Evolutionary conservation across 208 protist species (phyloP).

Genomic region (Leishmania turanica): DNA sequence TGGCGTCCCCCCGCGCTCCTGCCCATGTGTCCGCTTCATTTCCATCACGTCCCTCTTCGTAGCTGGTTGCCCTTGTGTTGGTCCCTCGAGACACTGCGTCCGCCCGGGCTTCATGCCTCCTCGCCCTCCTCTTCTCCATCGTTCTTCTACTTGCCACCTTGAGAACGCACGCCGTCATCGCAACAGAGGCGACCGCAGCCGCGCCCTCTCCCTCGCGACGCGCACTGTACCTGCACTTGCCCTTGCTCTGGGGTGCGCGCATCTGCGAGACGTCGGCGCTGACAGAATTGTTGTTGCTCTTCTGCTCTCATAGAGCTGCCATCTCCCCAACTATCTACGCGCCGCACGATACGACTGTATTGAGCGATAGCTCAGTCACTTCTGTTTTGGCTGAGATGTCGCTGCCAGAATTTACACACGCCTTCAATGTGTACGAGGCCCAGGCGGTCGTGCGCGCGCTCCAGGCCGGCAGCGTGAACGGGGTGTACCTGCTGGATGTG

Average conservation of each 20-base stretch:
- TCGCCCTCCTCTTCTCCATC: neutral
- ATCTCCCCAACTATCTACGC: neutral
- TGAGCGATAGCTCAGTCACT: neutral
- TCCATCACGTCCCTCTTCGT: neutral
- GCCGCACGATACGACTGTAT: neutral
- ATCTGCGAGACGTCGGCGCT: neutral
- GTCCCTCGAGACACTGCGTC: neutral
- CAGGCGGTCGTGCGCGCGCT: conserved; percentile 62
- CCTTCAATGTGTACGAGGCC: conserved; percentile 47
- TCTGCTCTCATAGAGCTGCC: neutral
- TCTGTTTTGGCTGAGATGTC: conserved; percentile 17
- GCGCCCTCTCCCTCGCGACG: neutral
- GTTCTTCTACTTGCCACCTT: neutral
- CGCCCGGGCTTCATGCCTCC: no score
- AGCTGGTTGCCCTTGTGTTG: neutral
- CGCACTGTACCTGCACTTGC: neutral
- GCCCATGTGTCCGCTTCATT: neutral
- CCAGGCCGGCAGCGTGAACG: conserved; percentile 32
- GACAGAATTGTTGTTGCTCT: neutral
- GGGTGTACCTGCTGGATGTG: conserved; percentile 64
- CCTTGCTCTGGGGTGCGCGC: neutral
- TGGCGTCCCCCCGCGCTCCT: neutral
- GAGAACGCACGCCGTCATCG: neutral
- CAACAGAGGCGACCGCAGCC: neutral
- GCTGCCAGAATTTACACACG: conserved; percentile 35